These are phyloP conservation scores for Nymphaea colorata DNA, from an alignment of 164 flowering plant genomes.

Conservation along the genomic window DNA sequence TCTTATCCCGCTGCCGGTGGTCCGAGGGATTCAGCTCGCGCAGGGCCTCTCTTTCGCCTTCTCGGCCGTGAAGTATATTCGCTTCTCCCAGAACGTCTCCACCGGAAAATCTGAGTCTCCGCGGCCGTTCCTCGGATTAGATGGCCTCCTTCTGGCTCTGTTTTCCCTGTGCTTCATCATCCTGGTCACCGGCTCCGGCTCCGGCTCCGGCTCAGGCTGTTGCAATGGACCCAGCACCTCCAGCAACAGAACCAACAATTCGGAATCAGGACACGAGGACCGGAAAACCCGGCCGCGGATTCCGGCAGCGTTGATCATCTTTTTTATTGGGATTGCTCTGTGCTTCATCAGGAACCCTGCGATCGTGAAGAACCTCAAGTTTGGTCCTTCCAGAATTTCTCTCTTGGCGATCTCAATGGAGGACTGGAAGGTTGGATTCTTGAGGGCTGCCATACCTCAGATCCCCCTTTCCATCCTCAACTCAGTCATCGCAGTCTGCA, in stretches of 20 bases:
- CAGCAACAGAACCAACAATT: too few species aligned
- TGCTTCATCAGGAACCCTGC: constrained; percentile 68
- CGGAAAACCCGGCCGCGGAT: constrained; percentile 6
- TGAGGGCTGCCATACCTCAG: constrained; percentile 72
- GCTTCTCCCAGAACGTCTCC: constrained; percentile 42
- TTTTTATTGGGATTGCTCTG: constrained; percentile 42
- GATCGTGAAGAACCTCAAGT: constrained; percentile 29
- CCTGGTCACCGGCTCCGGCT: constrained; percentile 49
- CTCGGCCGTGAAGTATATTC: constrained; percentile 74
- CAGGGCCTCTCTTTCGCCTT: constrained; percentile 82
- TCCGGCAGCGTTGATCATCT: constrained; percentile 64
- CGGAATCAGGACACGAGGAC: too few species aligned
- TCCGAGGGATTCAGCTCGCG: constrained; percentile 87
- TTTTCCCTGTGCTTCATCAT: constrained; percentile 33
- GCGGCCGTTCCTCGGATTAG: constrained; percentile 64
- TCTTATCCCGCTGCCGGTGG: constrained; percentile 70
- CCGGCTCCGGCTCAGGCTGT: constrained; percentile 26
- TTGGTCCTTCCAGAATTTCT: constrained; percentile 57
- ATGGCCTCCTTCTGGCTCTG: constrained; percentile 68
- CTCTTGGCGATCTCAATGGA: constrained; percentile 48
- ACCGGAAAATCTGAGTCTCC: constrained; percentile 28
- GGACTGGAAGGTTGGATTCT: constrained; percentile 73
- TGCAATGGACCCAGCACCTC: too few species aligned
- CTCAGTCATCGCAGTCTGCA: constrained; percentile 83
- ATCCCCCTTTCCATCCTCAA: constrained; percentile 70